Evolutionary conservation across 345 rosid genomes (phyloP).

Genomic region (Schrenkiella parvula): DNA sequence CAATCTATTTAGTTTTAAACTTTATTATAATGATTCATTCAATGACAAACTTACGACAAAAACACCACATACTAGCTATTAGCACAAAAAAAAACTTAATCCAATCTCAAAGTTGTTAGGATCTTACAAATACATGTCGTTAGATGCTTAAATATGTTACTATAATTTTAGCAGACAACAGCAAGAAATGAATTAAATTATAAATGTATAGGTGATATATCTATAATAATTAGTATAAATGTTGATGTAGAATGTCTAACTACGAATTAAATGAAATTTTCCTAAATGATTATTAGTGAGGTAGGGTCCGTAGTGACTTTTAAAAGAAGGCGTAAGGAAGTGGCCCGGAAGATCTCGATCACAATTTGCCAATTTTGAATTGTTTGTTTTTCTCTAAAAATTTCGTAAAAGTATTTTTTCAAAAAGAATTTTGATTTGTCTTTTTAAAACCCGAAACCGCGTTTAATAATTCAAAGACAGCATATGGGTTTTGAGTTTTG

Average conservation of each 20-base stretch:
- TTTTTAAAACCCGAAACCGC: slow-evolving; percentile 20
- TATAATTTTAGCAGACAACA: not conserved
- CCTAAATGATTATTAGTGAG: not conserved
- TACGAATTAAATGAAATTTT: too few relatives aligned
- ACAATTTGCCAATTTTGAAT: not conserved
- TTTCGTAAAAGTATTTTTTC: not conserved
- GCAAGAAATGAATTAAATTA: not conserved
- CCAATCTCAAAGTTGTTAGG: not conserved
- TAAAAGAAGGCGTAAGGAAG: not conserved
- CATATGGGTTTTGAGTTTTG: slow-evolving; percentile 14
- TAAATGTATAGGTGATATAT: not conserved
- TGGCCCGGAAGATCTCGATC: not conserved
- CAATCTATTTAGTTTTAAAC: not conserved
- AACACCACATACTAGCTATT: not conserved
- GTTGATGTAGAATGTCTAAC: slow-evolving; percentile 7
- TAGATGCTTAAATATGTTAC: not conserved
- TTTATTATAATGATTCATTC: not conserved
- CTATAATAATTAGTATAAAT: not conserved
- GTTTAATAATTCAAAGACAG: slow-evolving; percentile 22
- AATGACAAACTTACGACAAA: not conserved
- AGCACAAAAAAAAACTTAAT: not conserved
- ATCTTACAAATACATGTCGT: not conserved
- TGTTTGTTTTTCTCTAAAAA: not conserved
- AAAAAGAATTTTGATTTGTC: not conserved
- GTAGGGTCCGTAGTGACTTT: not conserved